Base-by-base conservation (phyloP, 2,329 filamentous ascomycete species). In the Neopestalotiopsis sp. region DNA sequence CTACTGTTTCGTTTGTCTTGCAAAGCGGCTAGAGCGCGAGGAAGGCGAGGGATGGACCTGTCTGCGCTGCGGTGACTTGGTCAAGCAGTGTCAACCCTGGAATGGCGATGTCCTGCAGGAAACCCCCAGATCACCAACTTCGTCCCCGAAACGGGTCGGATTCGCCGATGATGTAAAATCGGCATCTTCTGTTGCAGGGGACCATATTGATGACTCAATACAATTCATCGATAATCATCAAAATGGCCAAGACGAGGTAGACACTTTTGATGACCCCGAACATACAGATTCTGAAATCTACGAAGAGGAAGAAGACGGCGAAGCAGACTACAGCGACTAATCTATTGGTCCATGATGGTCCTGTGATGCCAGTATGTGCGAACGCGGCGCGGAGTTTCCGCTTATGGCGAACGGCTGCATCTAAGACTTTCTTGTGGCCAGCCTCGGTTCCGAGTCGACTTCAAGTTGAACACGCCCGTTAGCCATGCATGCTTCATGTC, bases 1-100 rank as follows among this genome's bases (percentile, higher is more conserved):
- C 69, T 99, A 98, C 82, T 99, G 96, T 81, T 99, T 97, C 78
- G 94, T 97, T 20, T 99, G 96, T 77, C 82, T 98, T n/a, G 94
- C 95, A 3, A 94, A 94, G 69, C 90, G 93, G 69, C 86, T 99
- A 58, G 95, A 98, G 80, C 90, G 91, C 4, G 95, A 98, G 80
- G 95, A 98, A 78, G 96, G 95, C 40, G 94, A 98, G 77, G 95
- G 95, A 2, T 98, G 95, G 94, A 88, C 90, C 12, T 99, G 96
- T 81, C 83, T 99, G 61, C 88, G 96, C 24, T 99, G 96, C 77
- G 95, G 95, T 20, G 92, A 94, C 76, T 79, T 92, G 24, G 90
- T 97, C 63, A 94, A 92, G 77, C 90, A 95, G 78, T 98, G 95
- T 80, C 91, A 90, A 78, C 94, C 96, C 0, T 99, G 96, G 96